Percentiles rank a stretch among this genome's conserved stretches.
phyloP scores from a whole-genome alignment of 1,139 yeast species.

The Kodamaea suecica region DNA sequence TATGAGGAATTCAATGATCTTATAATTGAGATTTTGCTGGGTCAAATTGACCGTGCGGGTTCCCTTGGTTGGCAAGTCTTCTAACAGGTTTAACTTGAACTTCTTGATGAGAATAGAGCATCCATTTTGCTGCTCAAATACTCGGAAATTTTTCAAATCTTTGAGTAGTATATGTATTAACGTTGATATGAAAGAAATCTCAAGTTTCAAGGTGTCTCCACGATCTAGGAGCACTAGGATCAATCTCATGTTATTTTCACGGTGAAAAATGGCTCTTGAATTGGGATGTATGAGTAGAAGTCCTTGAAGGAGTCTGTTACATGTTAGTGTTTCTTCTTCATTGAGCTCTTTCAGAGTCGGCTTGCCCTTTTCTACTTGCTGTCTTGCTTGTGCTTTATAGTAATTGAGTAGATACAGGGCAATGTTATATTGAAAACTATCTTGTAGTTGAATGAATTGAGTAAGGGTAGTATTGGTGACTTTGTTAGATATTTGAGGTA shows the following conservation, averaged over 20 bases:
- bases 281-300: slow-evolving; percentile 57
- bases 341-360: too few relatives aligned
- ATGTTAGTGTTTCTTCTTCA: slow-evolving; percentile 17
- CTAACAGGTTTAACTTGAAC: slow-evolving; percentile 21
- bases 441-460: slow-evolving; percentile 49
- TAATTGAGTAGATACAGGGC: slow-evolving; percentile 33
- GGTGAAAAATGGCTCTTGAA: slow-evolving; percentile 48
- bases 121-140: slow-evolving; percentile 61
- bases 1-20: slow-evolving; percentile 67
- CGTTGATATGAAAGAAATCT: slow-evolving; percentile 51
- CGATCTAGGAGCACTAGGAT: slow-evolving; percentile 26
- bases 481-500: slow-evolving; percentile 24
- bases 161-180: slow-evolving; percentile 60
- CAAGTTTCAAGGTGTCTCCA: slow-evolving; percentile 20
- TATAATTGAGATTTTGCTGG: slow-evolving; percentile 50
- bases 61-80: slow-evolving; percentile 10
- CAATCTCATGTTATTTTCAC: slow-evolving; percentile 30
- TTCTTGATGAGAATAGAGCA: slow-evolving; percentile 49
- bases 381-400: slow-evolving; percentile 15
- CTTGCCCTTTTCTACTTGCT: not conserved
- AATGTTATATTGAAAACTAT: slow-evolving; percentile 48
- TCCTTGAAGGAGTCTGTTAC: slow-evolving; percentile 58
- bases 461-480: slow-evolving; percentile 23
- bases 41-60: slow-evolving; percentile 4
- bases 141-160: slow-evolving; percentile 53